Percentiles rank a stretch among this genome's conserved stretches.
Evolutionary conservation across 2,329 filamentous ascomycete genomes (phyloP).

Genomic region (Talaromyces sp.): DNA sequence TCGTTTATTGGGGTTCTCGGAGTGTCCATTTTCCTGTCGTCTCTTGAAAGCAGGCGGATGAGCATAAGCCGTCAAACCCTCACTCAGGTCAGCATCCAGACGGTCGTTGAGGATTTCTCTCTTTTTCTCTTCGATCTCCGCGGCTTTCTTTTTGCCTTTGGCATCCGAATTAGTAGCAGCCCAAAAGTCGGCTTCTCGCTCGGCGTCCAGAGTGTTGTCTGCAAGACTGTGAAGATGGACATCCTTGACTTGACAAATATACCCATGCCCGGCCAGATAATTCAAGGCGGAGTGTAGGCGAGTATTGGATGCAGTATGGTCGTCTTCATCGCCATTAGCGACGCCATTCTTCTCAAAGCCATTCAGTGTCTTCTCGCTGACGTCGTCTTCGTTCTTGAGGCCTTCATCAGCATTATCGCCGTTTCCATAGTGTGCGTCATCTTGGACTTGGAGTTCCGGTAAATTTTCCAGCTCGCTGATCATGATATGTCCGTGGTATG

Average conservation of each 20-base stretch:
- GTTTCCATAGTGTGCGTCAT: slow-evolving; percentile 21
- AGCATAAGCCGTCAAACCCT: slow-evolving; percentile 30
- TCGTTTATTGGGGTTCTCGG: slow-evolving; percentile 22
- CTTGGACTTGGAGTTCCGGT: slow-evolving; percentile 31
- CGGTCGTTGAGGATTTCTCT: slow-evolving; percentile 32
- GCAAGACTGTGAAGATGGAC: slow-evolving; percentile 41
- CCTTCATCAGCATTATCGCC: slow-evolving; percentile 17
- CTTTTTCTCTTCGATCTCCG: slow-evolving; percentile 30
- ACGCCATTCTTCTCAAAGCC: slow-evolving; percentile 23
- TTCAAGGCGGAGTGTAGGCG: slow-evolving; percentile 37
- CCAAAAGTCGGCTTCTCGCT: slow-evolving; percentile 28
- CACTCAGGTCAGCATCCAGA: slow-evolving; percentile 34
- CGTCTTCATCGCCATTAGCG: slow-evolving; percentile 22
- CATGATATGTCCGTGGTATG: slow-evolving; percentile 72
- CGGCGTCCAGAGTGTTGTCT: slow-evolving; percentile 39
- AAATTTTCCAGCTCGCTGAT: slow-evolving; percentile 45
- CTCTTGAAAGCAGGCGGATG: slow-evolving; percentile 35
- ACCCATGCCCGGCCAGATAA: slow-evolving; percentile 40
- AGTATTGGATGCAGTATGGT: slow-evolving; percentile 21
- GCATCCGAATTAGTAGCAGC: slow-evolving; percentile 29
- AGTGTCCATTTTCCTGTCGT: slow-evolving; percentile 24
- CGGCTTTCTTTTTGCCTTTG: slow-evolving; percentile 40
- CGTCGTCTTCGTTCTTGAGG: background rate
- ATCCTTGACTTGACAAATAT: slow-evolving; percentile 39
- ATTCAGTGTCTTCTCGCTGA: background rate